These are phyloP conservation scores for Melaleuca alternifolia DNA, from an alignment of 345 rosid genomes.

Conservation along the genomic window DNA sequence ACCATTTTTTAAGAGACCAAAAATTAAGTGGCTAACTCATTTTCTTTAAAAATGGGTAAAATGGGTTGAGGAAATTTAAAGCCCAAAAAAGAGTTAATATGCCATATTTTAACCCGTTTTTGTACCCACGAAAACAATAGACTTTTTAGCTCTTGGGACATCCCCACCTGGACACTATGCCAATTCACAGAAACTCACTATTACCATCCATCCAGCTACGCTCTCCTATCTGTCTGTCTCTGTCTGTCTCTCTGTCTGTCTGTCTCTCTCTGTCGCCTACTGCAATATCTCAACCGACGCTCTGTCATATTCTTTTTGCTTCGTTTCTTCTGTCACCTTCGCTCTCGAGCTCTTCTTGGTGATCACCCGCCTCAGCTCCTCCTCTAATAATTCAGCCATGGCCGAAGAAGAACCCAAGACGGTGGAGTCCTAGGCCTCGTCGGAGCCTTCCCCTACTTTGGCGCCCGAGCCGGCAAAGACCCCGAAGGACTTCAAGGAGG, in stretches of 20 bases:
- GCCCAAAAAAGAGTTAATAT: no score
- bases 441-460: conserved; percentile 11
- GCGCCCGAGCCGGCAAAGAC: conserved; percentile 9
- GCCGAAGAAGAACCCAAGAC: conserved; percentile 38
- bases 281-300: conserved; percentile 11
- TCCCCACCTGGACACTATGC: background rate
- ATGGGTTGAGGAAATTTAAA: no score
- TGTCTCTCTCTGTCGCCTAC: background rate
- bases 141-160: background rate
- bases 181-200: background rate
- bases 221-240: no score
- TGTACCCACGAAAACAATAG: background rate
- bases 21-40: no score
- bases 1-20: no score
- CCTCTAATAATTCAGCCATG: conserved; percentile 11
- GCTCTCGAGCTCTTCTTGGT: background rate
- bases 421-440: conserved; percentile 20
- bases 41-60: no score
- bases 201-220: conserved; percentile 18
- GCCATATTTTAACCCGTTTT: no score
- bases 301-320: background rate
- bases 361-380: background rate
- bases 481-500: conserved; percentile 26
- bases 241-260: background rate
- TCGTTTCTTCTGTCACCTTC: background rate